phyloP scores from a whole-genome alignment of 2,329 filamentous ascomycete genomes.

The Mycogone perniciosa region DNA sequence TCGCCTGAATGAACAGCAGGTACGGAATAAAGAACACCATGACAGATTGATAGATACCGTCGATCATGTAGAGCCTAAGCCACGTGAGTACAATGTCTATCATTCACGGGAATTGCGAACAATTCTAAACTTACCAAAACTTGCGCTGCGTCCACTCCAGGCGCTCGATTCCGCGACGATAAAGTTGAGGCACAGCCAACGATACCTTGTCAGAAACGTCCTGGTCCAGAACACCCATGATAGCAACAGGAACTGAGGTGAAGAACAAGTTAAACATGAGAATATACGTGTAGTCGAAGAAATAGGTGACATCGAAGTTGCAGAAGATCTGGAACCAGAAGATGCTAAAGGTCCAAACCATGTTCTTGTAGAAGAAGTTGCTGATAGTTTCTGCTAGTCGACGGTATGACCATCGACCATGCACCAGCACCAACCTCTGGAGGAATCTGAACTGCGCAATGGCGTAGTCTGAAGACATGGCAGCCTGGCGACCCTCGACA shows the following conservation, averaged over 20 bases:
- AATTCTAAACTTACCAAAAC: constrained; percentile 68
- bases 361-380: constrained; percentile 99
- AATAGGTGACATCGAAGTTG: constrained; percentile 93
- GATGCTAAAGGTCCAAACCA: constrained; percentile 92
- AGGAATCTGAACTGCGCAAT: constrained; percentile 92
- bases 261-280: constrained; percentile 95
- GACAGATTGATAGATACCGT: constrained; percentile 90
- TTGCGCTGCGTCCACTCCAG: constrained; percentile 94
- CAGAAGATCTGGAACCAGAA: constrained; percentile 98
- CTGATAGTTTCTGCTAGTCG: constrained; percentile 87
- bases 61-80: constrained; percentile 82
- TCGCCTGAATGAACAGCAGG: constrained; percentile 63
- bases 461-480: constrained; percentile 94
- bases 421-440: constrained; percentile 76
- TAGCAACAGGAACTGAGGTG: constrained; percentile 86
- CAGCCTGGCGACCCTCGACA: constrained; percentile 84
- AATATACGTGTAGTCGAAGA: constrained; percentile 98
- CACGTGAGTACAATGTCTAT: constrained; percentile 8
- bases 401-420: constrained; percentile 94
- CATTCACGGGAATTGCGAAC: background rate
- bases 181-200: constrained; percentile 88
- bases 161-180: constrained; percentile 90
- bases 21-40: constrained; percentile 93
- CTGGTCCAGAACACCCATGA: constrained; percentile 96
- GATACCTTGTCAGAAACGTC: constrained; percentile 94